Percentiles rank a stretch among this genome's conserved stretches.
These are phyloP conservation scores for Salix udensis DNA, from an alignment of 345 rosid genomes.

Conservation along the genomic window DNA sequence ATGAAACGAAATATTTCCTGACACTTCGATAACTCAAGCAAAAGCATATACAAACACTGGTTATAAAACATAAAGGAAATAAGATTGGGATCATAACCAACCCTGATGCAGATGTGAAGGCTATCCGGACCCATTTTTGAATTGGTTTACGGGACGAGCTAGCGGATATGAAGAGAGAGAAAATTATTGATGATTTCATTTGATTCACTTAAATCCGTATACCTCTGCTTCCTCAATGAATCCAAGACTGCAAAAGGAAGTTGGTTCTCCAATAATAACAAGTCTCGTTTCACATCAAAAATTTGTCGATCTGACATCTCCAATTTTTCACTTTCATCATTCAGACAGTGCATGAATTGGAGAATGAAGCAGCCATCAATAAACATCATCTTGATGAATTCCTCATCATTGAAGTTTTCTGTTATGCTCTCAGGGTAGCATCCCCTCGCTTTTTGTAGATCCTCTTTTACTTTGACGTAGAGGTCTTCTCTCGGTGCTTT, in stretches of 20 bases:
- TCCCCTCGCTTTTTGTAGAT: not conserved
- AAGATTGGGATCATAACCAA: not conserved
- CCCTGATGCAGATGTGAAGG: too few species aligned
- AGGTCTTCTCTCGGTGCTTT: too few species aligned
- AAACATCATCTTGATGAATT: not conserved
- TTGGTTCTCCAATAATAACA: slow-evolving; percentile 31
- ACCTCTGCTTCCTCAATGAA: not conserved
- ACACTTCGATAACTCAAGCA: too few species aligned
- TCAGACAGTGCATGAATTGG: not conserved
- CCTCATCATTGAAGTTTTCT: not conserved
- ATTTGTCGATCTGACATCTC: not conserved
- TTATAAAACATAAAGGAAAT: not conserved
- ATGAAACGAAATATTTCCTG: too few species aligned
- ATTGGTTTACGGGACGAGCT: too few species aligned
- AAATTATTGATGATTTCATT: too few species aligned
- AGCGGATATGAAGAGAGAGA: too few species aligned
- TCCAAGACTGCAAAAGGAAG: slow-evolving; percentile 21
- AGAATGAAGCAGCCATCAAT: not conserved
- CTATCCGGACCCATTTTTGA: too few species aligned
- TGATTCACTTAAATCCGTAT: accelerated
- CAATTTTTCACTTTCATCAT: accelerated
- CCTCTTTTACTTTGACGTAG: too few species aligned
- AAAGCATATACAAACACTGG: too few species aligned
- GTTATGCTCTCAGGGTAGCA: not conserved
- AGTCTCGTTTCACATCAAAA: slow-evolving; percentile 5